Percentiles rank a stretch among this genome's conserved stretches.
Evolutionary conservation across 495 filamentous ascomycete genomes (phyloP).

Genomic region (Elasticomyces elasticus): DNA sequence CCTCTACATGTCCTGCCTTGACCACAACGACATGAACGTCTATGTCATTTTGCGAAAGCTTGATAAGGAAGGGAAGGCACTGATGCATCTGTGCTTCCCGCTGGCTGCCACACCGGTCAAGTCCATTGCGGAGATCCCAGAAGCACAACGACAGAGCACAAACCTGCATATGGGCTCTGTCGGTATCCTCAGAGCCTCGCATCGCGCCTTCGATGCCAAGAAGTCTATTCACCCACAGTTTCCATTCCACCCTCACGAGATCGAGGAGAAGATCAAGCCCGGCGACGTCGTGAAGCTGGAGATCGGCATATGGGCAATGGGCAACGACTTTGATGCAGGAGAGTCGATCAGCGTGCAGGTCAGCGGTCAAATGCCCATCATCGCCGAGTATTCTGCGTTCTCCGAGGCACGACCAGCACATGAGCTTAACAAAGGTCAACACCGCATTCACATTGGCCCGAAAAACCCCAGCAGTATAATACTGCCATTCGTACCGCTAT

Average conservation of each 20-base stretch:
- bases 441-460: constrained; percentile 29
- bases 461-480: constrained; percentile 31
- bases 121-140: constrained; percentile 30
- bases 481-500: constrained; percentile 25
- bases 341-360: neutral
- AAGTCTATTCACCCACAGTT: constrained; percentile 27
- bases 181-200: constrained; percentile 29
- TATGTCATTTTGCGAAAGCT: constrained; percentile 34
- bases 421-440: constrained; percentile 30
- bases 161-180: constrained; percentile 23
- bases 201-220: constrained; percentile 22
- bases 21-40: constrained; percentile 34
- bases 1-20: constrained; percentile 34
- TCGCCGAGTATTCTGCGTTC: constrained; percentile 29
- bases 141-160: neutral
- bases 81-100: constrained; percentile 26
- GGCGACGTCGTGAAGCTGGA: constrained; percentile 17
- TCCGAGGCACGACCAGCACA: constrained; percentile 29
- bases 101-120: constrained; percentile 25
- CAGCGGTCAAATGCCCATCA: neutral
- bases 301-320: neutral
- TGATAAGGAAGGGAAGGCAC: constrained; percentile 17
- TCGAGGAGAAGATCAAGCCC: constrained; percentile 28
- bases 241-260: constrained; percentile 32
- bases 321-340: neutral